These are phyloP conservation scores for Jatropha multifida DNA, from an alignment of 441 rosid species.

Conservation along the genomic window DNA sequence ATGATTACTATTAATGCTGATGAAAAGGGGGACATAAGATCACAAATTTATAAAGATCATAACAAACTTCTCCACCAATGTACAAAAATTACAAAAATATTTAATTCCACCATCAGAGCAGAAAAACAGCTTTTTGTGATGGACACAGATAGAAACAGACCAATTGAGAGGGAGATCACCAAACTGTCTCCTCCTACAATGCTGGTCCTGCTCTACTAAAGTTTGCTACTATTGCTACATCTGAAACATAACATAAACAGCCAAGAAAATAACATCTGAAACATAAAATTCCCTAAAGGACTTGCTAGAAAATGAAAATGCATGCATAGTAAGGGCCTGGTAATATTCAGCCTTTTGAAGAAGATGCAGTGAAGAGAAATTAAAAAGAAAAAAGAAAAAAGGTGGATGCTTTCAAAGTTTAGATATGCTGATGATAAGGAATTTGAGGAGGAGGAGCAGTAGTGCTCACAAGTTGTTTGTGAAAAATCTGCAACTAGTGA, in stretches of 20 bases:
- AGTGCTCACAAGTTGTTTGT: conserved; percentile 32
- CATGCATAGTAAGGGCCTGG: conserved; percentile 38
- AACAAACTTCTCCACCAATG: conserved; percentile 19
- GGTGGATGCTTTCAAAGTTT: conserved; percentile 3
- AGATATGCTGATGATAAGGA: background rate
- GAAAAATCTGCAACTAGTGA: conserved; percentile 46
- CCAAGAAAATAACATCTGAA: conserved; percentile 1
- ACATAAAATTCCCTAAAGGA: background rate
- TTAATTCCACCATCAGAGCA: conserved; percentile 37
- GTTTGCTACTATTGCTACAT: conserved; percentile 5
- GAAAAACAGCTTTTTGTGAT: conserved; percentile 41
- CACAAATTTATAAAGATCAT: conserved; percentile 14
- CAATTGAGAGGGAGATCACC: conserved; percentile 55
- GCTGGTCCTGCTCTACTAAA: conserved; percentile 27
- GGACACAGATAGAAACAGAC: conserved; percentile 26
- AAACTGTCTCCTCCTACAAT: conserved; percentile 55
- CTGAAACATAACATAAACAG: conserved; percentile 21
- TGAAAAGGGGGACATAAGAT: conserved; percentile 10
- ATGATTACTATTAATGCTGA: conserved; percentile 17
- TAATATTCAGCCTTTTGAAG: conserved; percentile 47
- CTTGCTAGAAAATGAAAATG: conserved; percentile 13
- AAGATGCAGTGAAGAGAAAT: conserved; percentile 11
- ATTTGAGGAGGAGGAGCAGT: background rate
- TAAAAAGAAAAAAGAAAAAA: background rate
- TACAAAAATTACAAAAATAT: conserved; percentile 27